phyloP scores from a whole-genome alignment of 768 basidiomycete species.

The Agrocybe chaxingu region DNA sequence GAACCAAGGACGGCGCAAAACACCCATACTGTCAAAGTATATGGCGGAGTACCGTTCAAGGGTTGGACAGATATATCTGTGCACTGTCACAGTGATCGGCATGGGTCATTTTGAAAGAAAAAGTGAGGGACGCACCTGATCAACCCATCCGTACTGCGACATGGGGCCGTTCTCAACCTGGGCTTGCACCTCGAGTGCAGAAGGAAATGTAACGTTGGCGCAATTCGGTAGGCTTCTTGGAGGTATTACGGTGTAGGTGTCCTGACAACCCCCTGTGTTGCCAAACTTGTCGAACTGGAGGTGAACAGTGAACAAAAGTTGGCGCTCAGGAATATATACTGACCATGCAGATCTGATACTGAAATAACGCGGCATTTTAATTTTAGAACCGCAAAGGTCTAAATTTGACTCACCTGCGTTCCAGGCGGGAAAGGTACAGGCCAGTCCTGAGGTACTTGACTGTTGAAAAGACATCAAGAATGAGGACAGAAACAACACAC shows the following conservation, averaged over 20 bases:
- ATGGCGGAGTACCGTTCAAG: slow-evolving; percentile 58
- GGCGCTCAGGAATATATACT: slow-evolving; percentile 3
- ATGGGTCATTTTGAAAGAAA: not conserved
- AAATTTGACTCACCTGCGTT: slow-evolving; percentile 38
- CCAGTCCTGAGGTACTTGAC: slow-evolving; percentile 42
- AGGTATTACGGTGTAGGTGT: slow-evolving; percentile 52
- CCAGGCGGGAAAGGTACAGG: slow-evolving; percentile 56
- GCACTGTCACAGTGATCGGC: slow-evolving; percentile 35
- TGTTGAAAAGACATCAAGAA: not conserved
- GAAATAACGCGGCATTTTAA: not conserved
- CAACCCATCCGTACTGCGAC: slow-evolving; percentile 58
- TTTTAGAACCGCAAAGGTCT: not conserved
- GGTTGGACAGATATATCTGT: slow-evolving; percentile 52
- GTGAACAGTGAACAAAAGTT: not conserved
- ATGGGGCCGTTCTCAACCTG: slow-evolving; percentile 44
- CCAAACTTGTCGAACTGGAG: slow-evolving; percentile 53
- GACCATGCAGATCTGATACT: slow-evolving; percentile 73
- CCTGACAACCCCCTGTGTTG: slow-evolving; percentile 61
- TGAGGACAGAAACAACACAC: slow-evolving; percentile 30
- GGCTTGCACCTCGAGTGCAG: slow-evolving; percentile 42
- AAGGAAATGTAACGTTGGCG: slow-evolving; percentile 45
- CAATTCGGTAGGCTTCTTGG: slow-evolving; percentile 40
- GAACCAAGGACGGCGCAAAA: not conserved
- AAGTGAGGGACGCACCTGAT: slow-evolving; percentile 36
- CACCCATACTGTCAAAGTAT: slow-evolving; percentile 47